Percentiles rank a stretch among this genome's conserved stretches.
Conservation (phyloP, 306 rosid genomes). For the Cercis canadensis region DNA sequence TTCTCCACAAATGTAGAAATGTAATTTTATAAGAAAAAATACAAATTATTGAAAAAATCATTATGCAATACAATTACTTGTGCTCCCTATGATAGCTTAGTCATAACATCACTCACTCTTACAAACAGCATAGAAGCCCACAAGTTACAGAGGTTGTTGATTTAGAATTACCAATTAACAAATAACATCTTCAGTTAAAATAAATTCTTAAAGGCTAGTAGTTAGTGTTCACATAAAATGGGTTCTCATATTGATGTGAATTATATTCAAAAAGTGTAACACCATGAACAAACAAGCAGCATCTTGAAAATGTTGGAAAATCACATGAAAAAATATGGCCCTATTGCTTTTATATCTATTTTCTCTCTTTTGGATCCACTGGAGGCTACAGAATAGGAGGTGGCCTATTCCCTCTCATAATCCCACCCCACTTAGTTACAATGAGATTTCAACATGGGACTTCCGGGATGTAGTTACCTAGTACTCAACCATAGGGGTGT, state of each 20-base stretch:
- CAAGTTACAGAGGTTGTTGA: background rate
- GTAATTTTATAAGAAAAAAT: background rate
- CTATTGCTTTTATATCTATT: background rate
- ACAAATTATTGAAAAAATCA: background rate
- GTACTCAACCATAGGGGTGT: no score
- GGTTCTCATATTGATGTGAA: background rate
- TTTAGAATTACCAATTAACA: slow-evolving; percentile 8
- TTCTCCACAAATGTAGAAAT: background rate
- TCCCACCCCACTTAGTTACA: no score
- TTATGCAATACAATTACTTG: background rate
- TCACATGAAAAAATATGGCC: background rate
- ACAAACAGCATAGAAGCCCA: slow-evolving; percentile 16
- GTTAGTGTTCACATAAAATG: background rate
- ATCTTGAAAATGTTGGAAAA: slow-evolving; percentile 28
- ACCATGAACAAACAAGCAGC: slow-evolving; percentile 27
- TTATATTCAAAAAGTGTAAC: background rate
- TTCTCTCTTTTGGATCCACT: no score
- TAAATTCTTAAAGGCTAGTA: background rate
- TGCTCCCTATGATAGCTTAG: slow-evolving; percentile 14
- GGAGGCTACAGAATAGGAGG: no score
- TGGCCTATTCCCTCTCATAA: no score
- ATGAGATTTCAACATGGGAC: no score
- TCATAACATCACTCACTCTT: slow-evolving; percentile 14
- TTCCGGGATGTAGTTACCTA: no score
- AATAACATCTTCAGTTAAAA: slow-evolving; percentile 1